These are phyloP conservation scores for Penicillium olsonii DNA, from an alignment of 2,329 filamentous ascomycete genomes.

Conservation along the genomic window DNA sequence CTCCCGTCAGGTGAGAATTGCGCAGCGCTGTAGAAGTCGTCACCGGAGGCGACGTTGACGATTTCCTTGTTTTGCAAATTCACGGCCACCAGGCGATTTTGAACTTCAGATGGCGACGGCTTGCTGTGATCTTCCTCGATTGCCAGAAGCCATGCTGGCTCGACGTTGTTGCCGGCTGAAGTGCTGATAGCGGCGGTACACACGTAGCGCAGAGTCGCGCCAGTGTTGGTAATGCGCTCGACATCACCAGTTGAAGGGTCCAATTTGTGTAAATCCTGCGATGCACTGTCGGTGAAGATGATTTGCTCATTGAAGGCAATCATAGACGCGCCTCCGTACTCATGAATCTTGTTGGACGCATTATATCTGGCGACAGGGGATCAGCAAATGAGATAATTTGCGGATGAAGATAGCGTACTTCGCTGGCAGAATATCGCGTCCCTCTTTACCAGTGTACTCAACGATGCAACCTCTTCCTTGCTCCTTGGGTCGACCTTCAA, in stretches of 20 bases:
- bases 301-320: conserved; percentile 42
- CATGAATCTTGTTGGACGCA: conserved; percentile 50
- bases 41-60: conserved; percentile 41
- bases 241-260: conserved; percentile 39
- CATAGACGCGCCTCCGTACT: conserved; percentile 53
- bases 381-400: conserved; percentile 12
- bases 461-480: conserved; percentile 48
- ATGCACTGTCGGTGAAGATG: conserved; percentile 49
- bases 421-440: conserved; percentile 24
- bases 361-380: conserved; percentile 37
- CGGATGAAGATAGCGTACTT: conserved; percentile 32
- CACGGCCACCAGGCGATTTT: conserved; percentile 29
- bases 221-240: conserved; percentile 27
- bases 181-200: conserved; percentile 43
- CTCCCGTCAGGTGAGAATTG: conserved; percentile 50
- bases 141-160: conserved; percentile 47
- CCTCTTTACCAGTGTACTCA: conserved; percentile 26
- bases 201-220: conserved; percentile 2
- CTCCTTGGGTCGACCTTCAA: conserved; percentile 34
- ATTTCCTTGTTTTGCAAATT: conserved; percentile 29
- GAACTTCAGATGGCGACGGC: conserved; percentile 25
- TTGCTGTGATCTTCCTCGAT: conserved; percentile 52
- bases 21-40: conserved; percentile 55
- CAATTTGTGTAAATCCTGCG: conserved; percentile 46
- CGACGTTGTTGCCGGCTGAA: conserved; percentile 29